Evolutionary conservation across 495 filamentous ascomycete species (phyloP), one percentile per base, ranked within the genome.

Genomic region (Schizothecium vesticola): DNA sequence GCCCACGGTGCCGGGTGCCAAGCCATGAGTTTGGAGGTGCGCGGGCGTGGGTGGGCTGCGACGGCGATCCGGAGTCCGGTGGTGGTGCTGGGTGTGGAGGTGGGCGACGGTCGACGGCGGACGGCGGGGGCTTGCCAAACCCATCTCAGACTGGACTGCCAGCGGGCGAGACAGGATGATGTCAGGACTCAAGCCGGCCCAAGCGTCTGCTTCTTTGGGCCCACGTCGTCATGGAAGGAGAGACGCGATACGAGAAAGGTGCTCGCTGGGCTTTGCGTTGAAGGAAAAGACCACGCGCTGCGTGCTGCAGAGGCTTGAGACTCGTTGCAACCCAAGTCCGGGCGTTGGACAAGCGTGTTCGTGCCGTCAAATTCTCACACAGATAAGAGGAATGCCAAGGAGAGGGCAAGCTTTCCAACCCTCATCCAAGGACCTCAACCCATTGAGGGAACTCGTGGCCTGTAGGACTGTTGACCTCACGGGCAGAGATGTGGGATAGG

Each of bases 11-110:
- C 56, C 57, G 56, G 57, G 29, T 23, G 65, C 65, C 57, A 66
- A 66, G 58, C 26, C n/a, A 55, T 36, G 25, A 29, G 55, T 28
- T 65, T 61, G 21, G 57, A 56, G 56, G 62, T 59, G 51, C 59
- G 63, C 23, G 63, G 59, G 51, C 51, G 67, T 68, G 67, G 43
- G 26, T 63, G 67, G 64, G 61, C 59, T 66, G 65, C 65, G 56
- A 51, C 66, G 64, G 43, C 26, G 58, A 59, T 67, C 68, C 69
- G 71, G 71, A 73, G 71, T 73, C 71, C 71, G 71, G 63, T 73
- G 71, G 69, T 69, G 71, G 65, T 43, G 68, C 33, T 63, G 65
- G 59, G 21, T 25, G 63, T 26, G 56, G 68, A 36, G 29, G 61
- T 12, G 21, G 56, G 58, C 21, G 65, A 28, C 33, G 26, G 26